phyloP scores from a whole-genome alignment of 129 eudicot species.

The Calendula officinalis region DNA sequence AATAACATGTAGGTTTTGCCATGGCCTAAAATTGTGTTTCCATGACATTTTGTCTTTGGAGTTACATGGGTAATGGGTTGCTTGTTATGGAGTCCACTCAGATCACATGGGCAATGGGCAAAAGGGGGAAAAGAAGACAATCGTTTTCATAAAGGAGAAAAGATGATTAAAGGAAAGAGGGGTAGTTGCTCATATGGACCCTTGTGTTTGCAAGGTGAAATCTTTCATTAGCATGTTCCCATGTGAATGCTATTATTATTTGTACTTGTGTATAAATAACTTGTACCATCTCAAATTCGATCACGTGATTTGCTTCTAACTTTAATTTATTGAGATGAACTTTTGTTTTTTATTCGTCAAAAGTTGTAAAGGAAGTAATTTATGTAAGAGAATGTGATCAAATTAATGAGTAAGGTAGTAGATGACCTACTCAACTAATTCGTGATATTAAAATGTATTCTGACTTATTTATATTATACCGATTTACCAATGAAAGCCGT shows the following conservation, averaged over 20 bases:
- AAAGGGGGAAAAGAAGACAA: constrained; percentile 10
- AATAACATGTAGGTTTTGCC: constrained; percentile 7
- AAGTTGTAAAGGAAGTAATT: too few relatives aligned
- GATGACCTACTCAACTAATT: too few relatives aligned
- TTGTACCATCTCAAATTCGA: background rate
- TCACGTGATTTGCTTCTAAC: background rate
- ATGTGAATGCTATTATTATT: background rate
- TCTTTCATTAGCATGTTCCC: background rate
- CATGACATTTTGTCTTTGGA: constrained; percentile 12
- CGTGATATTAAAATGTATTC: too few relatives aligned
- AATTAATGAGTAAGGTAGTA: background rate
- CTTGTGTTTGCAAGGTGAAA: constrained; percentile 25
- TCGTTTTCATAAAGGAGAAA: constrained; percentile 20
- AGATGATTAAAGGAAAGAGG: constrained; percentile 22
- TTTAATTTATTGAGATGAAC: too few relatives aligned
- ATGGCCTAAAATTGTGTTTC: constrained; percentile 5
- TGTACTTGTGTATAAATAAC: constrained; percentile 4
- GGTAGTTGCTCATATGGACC: constrained; percentile 34
- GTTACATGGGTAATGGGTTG: constrained; percentile 19
- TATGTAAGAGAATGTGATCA: background rate
- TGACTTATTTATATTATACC: background rate
- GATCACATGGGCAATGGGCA: constrained; percentile 23
- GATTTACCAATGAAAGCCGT: background rate
- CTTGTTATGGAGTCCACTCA: constrained; percentile 23
- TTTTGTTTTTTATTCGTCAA: too few relatives aligned